Evolutionary conservation across 2,329 filamentous ascomycete species (phyloP), one percentile per base, ranked within the genome.

Genomic region (Teratosphaeria epicoccoides): DNA sequence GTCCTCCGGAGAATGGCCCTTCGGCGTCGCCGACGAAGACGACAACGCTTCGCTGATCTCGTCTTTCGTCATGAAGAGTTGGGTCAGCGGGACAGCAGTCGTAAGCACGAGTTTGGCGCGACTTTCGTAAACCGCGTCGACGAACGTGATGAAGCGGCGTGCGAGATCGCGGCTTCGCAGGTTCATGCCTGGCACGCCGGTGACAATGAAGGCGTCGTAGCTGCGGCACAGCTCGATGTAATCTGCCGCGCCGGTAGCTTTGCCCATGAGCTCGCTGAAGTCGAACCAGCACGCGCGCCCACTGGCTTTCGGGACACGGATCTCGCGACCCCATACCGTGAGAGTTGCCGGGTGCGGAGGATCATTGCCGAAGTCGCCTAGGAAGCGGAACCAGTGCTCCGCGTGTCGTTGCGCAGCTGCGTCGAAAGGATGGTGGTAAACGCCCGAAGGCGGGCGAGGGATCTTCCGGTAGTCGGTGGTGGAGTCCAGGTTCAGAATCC

Each of bases 401-500:
- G 89, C 88, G 66, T 98, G 93, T 0, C 81, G 81, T 10, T 78
- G 69, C 3, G 93, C 90, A 49, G 85, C 83, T 7, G 76, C 76
- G 67, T 91, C 89, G 2, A 97, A 81, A 0, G 88, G 87, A 53
- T 88, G 84, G 73, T 97, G 88, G 70, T 97, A 98, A 17, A 98
- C 93, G 33, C 88, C 91, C 0, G 88, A 94, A 0, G 90, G 85
- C 2, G 93, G 93, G 0, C 93, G 82, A 1, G 91, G 88, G 52
- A 98, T 94, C 70, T 96, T 97, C 63, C 93, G 88, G 73, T 98
- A 98, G 71, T 98, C 93, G 33, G 90, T 98, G 4, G 85, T 83
- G 2, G 89, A 95, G 73, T 98, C 87, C 53, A 98, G 83, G 70
- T 96, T 96, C 62, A 98, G 87, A 46, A 97, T 88, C 50, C 87